Evolutionary conservation across 148 eudicot species (phyloP).

Genomic region (Suaeda aralocaspica): DNA sequence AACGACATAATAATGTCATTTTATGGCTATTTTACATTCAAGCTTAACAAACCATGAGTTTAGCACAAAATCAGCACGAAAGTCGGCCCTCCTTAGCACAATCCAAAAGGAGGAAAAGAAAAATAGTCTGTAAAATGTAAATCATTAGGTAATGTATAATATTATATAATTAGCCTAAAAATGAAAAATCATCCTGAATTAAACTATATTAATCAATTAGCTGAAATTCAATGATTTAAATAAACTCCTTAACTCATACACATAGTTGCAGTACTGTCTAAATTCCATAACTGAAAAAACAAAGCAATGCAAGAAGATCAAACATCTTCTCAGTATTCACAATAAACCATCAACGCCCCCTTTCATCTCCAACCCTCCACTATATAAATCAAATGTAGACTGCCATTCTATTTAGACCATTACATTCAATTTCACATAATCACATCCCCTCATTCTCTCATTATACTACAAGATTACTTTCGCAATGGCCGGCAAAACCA

Average conservation of each 20-base stretch:
- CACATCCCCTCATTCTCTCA: neutral
- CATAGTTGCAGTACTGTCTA: neutral
- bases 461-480: neutral
- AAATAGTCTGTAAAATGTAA: no score
- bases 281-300: constrained; percentile 11
- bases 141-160: no score
- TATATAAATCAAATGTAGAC: constrained; percentile 16
- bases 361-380: constrained; percentile 5
- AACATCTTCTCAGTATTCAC: constrained; percentile 8
- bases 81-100: no score
- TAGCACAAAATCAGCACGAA: no score
- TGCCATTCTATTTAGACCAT: neutral
- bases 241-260: neutral
- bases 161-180: no score
- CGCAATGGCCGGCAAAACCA: constrained; percentile 7
- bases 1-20: no score
- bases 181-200: neutral
- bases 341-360: constrained; percentile 9
- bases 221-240: neutral
- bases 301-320: neutral
- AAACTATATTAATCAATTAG: neutral
- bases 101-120: no score
- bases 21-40: no score
- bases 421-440: neutral
- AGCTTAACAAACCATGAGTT: no score